Evolutionary conservation across 345 rosid species (phyloP).

Genomic region (Clarkia xantiana): DNA sequence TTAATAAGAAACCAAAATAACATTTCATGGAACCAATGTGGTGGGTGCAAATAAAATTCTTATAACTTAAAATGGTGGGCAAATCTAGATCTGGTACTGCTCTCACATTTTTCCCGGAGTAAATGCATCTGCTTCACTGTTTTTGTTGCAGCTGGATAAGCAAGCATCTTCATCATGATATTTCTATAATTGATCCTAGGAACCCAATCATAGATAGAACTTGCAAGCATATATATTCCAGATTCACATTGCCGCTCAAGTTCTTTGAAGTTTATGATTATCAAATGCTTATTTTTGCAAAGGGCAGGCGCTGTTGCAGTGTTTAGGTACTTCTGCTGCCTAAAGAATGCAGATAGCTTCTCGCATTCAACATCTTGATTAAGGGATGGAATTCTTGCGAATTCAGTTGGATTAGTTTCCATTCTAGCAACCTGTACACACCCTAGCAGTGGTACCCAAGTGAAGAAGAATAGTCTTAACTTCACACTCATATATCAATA

Average conservation of each 20-base stretch:
- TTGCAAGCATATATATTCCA: conserved; percentile 63
- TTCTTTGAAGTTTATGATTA: conserved; percentile 59
- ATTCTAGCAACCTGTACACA: conserved; percentile 58
- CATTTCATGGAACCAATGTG: too few species aligned
- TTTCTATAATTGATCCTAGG: conserved; percentile 18
- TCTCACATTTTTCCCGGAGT: not conserved
- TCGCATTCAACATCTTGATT: conserved; percentile 33
- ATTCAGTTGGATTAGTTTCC: conserved; percentile 38
- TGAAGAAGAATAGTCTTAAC: not conserved
- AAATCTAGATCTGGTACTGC: conserved; percentile 47
- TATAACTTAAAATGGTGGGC: conserved; percentile 32
- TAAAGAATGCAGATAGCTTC: conserved; percentile 35
- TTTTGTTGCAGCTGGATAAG: conserved; percentile 16
- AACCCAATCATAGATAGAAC: conserved; percentile 39
- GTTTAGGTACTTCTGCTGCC: conserved; percentile 51
- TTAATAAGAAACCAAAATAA: too few species aligned
- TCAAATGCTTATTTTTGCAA: conserved; percentile 51
- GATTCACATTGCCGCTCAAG: conserved; percentile 29
- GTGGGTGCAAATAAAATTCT: too few species aligned
- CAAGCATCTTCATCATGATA: conserved; percentile 24
- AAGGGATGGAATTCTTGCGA: conserved; percentile 17
- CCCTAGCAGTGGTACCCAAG: conserved; percentile 30
- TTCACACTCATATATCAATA: too few species aligned
- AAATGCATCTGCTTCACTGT: conserved; percentile 21
- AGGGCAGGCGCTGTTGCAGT: conserved; percentile 62